Evolutionary conservation across 768 basidiomycete species (phyloP).

Genomic region (Hysterangium stoloniferum): DNA sequence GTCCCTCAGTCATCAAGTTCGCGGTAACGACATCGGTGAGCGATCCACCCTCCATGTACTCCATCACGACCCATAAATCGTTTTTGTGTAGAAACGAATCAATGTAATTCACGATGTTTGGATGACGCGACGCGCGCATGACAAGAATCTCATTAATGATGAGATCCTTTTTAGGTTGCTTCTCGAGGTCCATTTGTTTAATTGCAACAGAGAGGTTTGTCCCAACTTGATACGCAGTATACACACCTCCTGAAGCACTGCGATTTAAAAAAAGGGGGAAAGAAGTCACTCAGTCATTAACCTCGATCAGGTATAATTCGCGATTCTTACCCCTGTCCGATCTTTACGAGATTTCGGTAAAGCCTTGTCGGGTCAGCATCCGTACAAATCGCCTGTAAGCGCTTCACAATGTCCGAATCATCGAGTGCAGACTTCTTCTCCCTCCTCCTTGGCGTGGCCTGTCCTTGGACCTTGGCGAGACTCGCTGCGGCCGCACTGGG

Average conservation of each 20-base stretch:
- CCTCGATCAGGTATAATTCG: background rate
- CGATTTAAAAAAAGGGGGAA: background rate
- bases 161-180: conserved; percentile 98
- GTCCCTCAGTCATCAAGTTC: conserved; percentile 96
- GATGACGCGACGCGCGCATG: conserved; percentile 93
- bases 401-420: conserved; percentile 77
- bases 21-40: conserved; percentile 94
- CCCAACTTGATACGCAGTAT: conserved; percentile 96
- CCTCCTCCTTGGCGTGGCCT: conserved; percentile 74
- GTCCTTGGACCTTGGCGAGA: conserved; percentile 43
- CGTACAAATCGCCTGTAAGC: conserved; percentile 90
- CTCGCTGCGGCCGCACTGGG: conserved; percentile 53
- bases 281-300: background rate
- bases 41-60: conserved; percentile 97
- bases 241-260: conserved; percentile 95
- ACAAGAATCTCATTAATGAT: conserved; percentile 99
- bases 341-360: conserved; percentile 90
- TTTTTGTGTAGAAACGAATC: conserved; percentile 98
- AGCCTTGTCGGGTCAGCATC: conserved; percentile 94
- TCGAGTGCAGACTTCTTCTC: conserved; percentile 83
- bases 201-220: conserved; percentile 93
- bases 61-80: conserved; percentile 99
- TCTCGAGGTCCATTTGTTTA: conserved; percentile 99
- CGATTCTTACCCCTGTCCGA: conserved; percentile 84
- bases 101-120: conserved; percentile 99